These are phyloP conservation scores for Neurospora discreta DNA, from an alignment of 495 filamentous ascomycete species.

Conservation along the genomic window DNA sequence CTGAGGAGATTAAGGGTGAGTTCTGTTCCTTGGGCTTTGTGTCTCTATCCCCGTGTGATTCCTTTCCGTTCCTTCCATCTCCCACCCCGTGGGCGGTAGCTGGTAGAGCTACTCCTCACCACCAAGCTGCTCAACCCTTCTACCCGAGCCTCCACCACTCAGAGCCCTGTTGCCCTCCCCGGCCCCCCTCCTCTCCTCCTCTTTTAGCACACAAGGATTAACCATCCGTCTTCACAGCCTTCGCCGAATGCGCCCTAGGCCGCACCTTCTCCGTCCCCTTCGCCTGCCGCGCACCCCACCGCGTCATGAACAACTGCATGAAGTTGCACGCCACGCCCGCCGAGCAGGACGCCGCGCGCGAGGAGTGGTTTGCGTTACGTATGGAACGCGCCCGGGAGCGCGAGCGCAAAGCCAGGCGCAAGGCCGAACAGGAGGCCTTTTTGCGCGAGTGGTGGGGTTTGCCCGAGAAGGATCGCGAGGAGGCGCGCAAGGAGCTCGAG, in stretches of 20 bases:
- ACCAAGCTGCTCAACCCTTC: background rate
- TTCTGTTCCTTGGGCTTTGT: background rate
- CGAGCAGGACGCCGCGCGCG: slow-evolving; percentile 78
- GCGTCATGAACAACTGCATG: slow-evolving; percentile 93
- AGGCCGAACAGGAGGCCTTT: slow-evolving; percentile 45
- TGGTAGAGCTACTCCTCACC: background rate
- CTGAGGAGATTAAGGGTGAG: slow-evolving; percentile 76
- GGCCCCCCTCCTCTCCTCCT: background rate
- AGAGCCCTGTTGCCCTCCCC: background rate
- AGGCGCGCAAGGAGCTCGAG: slow-evolving; percentile 25
- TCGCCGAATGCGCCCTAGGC: slow-evolving; percentile 78
- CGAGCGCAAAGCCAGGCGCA: slow-evolving; percentile 46
- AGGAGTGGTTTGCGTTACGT: slow-evolving; percentile 80
- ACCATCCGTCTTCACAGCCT: slow-evolving; percentile 35
- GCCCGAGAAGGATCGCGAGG: slow-evolving; percentile 36
- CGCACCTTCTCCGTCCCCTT: slow-evolving; percentile 80
- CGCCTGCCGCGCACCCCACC: slow-evolving; percentile 65
- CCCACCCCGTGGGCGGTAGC: background rate
- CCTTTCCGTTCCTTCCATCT: background rate
- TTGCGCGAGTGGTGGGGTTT: slow-evolving; percentile 51
- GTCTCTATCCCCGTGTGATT: background rate
- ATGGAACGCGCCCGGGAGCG: slow-evolving; percentile 52
- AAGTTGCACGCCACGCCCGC: slow-evolving; percentile 66
- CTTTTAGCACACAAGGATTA: background rate
- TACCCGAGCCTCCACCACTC: background rate